These are phyloP conservation scores for Capsicum rhomboideum DNA, from an alignment of 257 asterid species.

Conservation along the genomic window DNA sequence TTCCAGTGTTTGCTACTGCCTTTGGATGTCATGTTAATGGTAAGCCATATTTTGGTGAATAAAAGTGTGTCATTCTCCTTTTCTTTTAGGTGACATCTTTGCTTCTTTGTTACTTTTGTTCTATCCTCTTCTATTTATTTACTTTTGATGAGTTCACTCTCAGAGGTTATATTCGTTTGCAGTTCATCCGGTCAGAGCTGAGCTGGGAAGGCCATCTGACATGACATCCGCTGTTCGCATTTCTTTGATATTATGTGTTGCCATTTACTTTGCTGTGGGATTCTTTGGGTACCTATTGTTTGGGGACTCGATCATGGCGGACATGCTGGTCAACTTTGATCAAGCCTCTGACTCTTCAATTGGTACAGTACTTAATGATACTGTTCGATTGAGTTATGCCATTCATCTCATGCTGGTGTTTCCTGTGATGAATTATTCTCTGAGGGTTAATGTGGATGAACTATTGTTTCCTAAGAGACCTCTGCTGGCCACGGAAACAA, in stretches of 20 bases:
- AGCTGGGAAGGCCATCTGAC: conserved; percentile 79
- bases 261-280: conserved; percentile 77
- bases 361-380: conserved; percentile 42
- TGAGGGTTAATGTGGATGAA: conserved; percentile 76
- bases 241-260: conserved; percentile 55
- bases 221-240: conserved; percentile 79
- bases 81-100: neutral
- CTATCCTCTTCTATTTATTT: neutral
- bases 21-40: conserved; percentile 95
- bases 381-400: conserved; percentile 79
- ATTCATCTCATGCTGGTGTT: conserved; percentile 96
- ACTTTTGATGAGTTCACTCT: neutral
- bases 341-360: conserved; percentile 42
- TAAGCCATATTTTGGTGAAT: conserved; percentile 10
- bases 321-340: conserved; percentile 90
- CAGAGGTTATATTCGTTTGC: conserved; percentile 13
- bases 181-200: conserved; percentile 99
- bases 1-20: conserved; percentile 90
- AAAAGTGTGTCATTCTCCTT: neutral
- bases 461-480: conserved; percentile 63
- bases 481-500: conserved; percentile 28
- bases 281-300: conserved; percentile 88
- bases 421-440: conserved; percentile 91
- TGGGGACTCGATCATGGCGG: conserved; percentile 94
- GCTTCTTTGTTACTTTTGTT: neutral